These are phyloP conservation scores for Dendrobium huoshanense DNA, from an alignment of 106 monocot genomes.

Conservation along the genomic window DNA sequence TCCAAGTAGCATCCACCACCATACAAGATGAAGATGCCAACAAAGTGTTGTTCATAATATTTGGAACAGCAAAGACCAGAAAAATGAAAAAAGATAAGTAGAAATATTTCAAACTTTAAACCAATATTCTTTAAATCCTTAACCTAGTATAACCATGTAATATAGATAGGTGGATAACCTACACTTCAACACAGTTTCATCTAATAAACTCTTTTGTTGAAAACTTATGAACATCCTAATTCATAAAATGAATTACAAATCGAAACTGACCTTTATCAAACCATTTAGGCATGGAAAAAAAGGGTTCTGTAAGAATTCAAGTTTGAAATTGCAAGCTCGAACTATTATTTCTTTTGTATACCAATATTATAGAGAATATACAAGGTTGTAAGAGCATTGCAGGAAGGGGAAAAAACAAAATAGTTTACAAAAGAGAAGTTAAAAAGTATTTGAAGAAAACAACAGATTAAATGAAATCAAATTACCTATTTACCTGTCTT, in stretches of 20 bases:
- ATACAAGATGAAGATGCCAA: background rate
- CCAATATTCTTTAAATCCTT: background rate
- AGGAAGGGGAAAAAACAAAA: background rate
- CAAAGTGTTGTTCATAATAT: background rate
- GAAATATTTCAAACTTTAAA: background rate
- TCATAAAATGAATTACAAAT: background rate
- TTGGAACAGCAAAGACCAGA: background rate
- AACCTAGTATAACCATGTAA: constrained; percentile 1
- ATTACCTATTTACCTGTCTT: constrained; percentile 38
- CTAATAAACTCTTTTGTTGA: background rate
- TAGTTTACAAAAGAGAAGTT: background rate
- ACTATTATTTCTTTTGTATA: background rate
- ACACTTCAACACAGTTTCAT: background rate
- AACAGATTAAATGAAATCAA: constrained; percentile 7
- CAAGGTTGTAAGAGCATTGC: background rate
- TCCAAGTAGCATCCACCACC: background rate
- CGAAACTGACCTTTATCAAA: background rate
- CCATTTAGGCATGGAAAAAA: background rate
- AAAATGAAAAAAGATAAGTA: background rate
- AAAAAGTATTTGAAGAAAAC: background rate
- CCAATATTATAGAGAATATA: background rate
- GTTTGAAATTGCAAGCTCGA: background rate
- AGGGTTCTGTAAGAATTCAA: background rate
- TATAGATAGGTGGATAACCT: background rate
- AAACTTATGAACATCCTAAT: background rate